Conservation (phyloP, 106 monocot genomes). For the Xerophyta viscosa region DNA sequence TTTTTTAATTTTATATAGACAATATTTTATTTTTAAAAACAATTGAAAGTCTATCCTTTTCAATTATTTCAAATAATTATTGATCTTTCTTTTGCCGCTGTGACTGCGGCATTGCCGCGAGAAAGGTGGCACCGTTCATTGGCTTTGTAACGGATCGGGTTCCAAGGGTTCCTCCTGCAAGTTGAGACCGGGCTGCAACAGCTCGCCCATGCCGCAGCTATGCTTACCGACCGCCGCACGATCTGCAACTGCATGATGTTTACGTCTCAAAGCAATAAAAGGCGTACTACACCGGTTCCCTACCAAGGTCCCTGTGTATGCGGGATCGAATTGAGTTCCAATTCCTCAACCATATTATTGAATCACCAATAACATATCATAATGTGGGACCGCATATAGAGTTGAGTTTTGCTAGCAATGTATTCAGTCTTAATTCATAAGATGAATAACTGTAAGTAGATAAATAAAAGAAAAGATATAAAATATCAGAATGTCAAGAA, state of each 20-base stretch:
- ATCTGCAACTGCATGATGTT: constrained; percentile 27
- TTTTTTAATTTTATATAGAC: too few relatives aligned
- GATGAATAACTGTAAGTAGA: too few relatives aligned
- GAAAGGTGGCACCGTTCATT: constrained; percentile 16
- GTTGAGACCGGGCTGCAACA: constrained; percentile 25
- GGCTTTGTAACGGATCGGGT: constrained; percentile 19
- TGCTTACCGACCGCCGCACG: constrained; percentile 18
- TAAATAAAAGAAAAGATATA: too few relatives aligned
- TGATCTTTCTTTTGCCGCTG: too few relatives aligned
- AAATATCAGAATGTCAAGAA: too few relatives aligned
- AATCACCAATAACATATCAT: too few relatives aligned
- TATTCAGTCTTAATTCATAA: too few relatives aligned
- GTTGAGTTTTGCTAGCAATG: too few relatives aligned
- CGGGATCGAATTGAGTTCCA: constrained; percentile 16
- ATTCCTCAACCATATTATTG: too few relatives aligned
- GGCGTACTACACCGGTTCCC: constrained; percentile 25
- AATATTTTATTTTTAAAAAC: too few relatives aligned
- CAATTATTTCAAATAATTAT: constrained; percentile 10
- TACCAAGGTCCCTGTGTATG: constrained; percentile 15
- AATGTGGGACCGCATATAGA: too few relatives aligned
- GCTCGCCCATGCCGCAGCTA: constrained; percentile 11
- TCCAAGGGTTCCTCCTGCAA: neutral
- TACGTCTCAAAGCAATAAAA: constrained; percentile 16
- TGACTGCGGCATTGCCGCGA: constrained; percentile 17
- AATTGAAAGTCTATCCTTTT: constrained; percentile 1